Base-by-base conservation (phyloP, 2,329 filamentous ascomycete species). In the Fusarium illudens region DNA sequence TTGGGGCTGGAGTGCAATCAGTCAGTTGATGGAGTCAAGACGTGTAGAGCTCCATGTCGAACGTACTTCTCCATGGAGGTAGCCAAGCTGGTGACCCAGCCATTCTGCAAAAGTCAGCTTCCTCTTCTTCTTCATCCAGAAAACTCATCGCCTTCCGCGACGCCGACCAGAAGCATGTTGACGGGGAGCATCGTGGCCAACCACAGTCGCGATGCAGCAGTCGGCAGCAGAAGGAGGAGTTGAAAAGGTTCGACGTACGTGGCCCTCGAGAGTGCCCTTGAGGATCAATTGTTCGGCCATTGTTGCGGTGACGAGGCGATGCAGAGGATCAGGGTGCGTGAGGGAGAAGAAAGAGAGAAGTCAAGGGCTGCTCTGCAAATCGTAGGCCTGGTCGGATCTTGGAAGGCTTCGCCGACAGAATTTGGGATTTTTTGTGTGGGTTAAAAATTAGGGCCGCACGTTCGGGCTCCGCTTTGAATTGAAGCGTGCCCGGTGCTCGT, bases 81-180 rank as follows among this genome's bases (percentile, higher is more conserved):
- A 79, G 95, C 95, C 86, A 98, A 89, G 87, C 90, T 94, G 85
- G 95, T 98, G 87, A 98, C 95, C 95, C 95, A 98, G 89, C 95
- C 95, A 89, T 92, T 96, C 87, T 89, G 76, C 72, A 52, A 63
- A 57, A 63, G 73, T 77, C 71, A 76, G 73, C 69, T 72, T 64
- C 61, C 58, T 63, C 69, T 61, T 54, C 69, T 61, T 54, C 51
- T 59, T 61, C 17, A 39, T 50, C 62, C 50, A 51, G 52, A 32
- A 44, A 44, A 46, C 52, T 27, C 3, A 44, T 64, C 44, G 55
- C 57, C 51, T 54, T 61, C 50, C 33, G 58, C 44, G 63, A 58
- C 39, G 51, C 56, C 58, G 59, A 60, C 58, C 46, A 33, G 49
- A 60, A 50, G 53, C 53, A 62, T 60, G 54, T 60, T 53, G 44